Evolutionary conservation across 2,329 filamentous ascomycete genomes (phyloP).

Genomic region (Trichoderma sp.): DNA sequence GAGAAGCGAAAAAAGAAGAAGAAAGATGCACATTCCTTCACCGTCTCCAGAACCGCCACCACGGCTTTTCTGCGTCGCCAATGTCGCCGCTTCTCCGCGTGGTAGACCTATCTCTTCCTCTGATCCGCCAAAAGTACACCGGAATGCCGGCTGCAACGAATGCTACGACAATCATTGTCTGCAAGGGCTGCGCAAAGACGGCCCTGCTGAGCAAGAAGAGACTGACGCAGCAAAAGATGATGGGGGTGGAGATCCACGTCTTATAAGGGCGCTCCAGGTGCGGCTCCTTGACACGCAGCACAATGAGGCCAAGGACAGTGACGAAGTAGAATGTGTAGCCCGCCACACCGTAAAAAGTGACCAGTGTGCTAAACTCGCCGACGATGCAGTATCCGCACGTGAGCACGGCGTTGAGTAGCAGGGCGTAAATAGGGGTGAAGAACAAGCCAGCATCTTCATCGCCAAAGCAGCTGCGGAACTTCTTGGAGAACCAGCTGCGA

Average conservation of each 20-base stretch:
- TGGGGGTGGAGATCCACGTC: conserved; percentile 95
- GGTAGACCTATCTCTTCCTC: conserved; percentile 57
- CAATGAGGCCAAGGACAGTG: conserved; percentile 88
- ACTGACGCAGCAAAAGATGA: conserved; percentile 98
- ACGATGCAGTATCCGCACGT: conserved; percentile 78
- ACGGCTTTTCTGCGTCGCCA: conserved; percentile 34
- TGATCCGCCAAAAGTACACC: conserved; percentile 86
- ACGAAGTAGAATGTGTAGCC: conserved; percentile 98
- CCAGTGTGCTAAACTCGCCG: conserved; percentile 86
- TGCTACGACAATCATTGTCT: conserved; percentile 81
- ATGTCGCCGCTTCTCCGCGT: conserved; percentile 42
- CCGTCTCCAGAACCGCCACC: conserved; percentile 64
- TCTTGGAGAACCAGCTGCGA: conserved; percentile 59
- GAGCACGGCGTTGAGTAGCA: conserved; percentile 75
- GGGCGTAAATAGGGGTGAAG: conserved; percentile 91
- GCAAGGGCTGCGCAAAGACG: conserved; percentile 85
- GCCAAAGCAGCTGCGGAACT: conserved; percentile 64
- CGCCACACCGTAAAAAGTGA: conserved; percentile 97
- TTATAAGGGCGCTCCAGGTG: conserved; percentile 86
- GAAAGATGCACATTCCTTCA: not conserved
- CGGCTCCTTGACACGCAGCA: conserved; percentile 85
- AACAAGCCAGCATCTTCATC: conserved; percentile 81
- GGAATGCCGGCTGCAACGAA: conserved; percentile 85
- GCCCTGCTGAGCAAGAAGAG: conserved; percentile 86
- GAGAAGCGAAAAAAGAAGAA: not conserved